These are phyloP conservation scores for Xerocomus spinulosus DNA, from an alignment of 768 basidiomycete genomes.

Conservation along the genomic window DNA sequence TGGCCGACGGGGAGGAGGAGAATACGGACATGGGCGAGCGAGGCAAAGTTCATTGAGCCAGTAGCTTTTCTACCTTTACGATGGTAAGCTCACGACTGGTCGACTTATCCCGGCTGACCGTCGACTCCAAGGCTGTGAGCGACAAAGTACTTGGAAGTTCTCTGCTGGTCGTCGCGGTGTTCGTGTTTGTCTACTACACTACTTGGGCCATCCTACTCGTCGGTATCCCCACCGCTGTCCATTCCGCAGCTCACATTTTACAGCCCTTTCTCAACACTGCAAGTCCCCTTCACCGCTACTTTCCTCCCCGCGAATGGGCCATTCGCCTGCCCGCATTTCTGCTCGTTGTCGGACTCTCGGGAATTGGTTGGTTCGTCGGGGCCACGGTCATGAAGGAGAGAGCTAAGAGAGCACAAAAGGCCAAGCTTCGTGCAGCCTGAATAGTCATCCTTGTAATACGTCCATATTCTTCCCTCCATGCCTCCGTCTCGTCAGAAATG, in stretches of 20 bases:
- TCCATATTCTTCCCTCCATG: background rate
- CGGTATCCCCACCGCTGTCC: conserved; percentile 23
- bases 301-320: conserved; percentile 92
- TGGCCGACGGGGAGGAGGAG: conserved; percentile 83
- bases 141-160: conserved; percentile 77
- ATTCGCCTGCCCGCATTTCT: conserved; percentile 81
- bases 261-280: conserved; percentile 79
- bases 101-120: conserved; percentile 1
- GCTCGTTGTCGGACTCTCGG: conserved; percentile 74
- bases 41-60: conserved; percentile 77
- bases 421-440: conserved; percentile 58
- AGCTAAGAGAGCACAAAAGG: conserved; percentile 58
- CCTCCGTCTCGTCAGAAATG: conserved; percentile 23
- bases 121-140: conserved; percentile 56
- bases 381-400: conserved; percentile 73
- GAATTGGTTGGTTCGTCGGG: conserved; percentile 77
- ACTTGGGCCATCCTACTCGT: conserved; percentile 88
- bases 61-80: too few relatives aligned
- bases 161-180: conserved; percentile 74
- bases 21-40: conserved; percentile 80
- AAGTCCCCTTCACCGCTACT: conserved; percentile 70
- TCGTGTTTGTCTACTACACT: conserved; percentile 87
- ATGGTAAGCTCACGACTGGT: conserved; percentile 23
- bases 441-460: conserved; percentile 1
- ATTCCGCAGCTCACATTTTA: conserved; percentile 4